Base-by-base conservation (phyloP, 495 filamentous ascomycete species). In the Aspergillus sclerotiicarbonarius region DNA sequence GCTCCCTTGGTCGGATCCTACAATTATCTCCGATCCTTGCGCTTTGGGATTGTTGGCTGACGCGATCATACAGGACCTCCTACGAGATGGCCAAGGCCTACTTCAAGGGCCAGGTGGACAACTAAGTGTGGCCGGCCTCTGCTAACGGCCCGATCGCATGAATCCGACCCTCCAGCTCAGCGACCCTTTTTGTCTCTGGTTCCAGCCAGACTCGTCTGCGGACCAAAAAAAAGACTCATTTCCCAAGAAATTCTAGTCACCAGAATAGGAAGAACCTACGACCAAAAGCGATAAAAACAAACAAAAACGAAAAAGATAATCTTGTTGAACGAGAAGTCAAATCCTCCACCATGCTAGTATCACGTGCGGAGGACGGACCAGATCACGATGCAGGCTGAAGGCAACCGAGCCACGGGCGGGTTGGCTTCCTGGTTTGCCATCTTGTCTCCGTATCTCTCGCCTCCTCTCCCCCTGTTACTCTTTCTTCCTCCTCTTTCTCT, bases 61-160 rank as follows among this genome's bases (percentile, higher is more conserved):
- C 31, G 21, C 25, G 25, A 49, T 60, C 54, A 70, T 74, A 43
- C 47, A 87, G 85, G 86, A 85, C 84, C 46, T 88, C 86, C 10
- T 91, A 91, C 62, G 88, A 91, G 73, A 84, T 91, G 78, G 88
- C 88, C 37, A 91, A 91, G 75, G 82, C 85, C 18, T 87, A 87
- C 68, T 87, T 87, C 76, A 85, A 87, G 66, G 60, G 75, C 57
- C 74, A 67, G 47, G 55, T 58, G 21, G 64, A 68, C 39, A 63
- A 62, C 63, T 66, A 62, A 69, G 56, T 56, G 15, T 8, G 18
- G 7, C n/a, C 44, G 39, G 35, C 31, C 46, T 51, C 31, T 57
- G 56, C 29, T 21, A 52, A 49, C 30, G 32, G 32, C 53, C 57
- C 54, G 56, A 64, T 62, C 59, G 59, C 57, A 58, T 54, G 57